These are phyloP conservation scores for Fusarium austroafricanum DNA, from an alignment of 2,329 filamentous ascomycete genomes.

Conservation along the genomic window DNA sequence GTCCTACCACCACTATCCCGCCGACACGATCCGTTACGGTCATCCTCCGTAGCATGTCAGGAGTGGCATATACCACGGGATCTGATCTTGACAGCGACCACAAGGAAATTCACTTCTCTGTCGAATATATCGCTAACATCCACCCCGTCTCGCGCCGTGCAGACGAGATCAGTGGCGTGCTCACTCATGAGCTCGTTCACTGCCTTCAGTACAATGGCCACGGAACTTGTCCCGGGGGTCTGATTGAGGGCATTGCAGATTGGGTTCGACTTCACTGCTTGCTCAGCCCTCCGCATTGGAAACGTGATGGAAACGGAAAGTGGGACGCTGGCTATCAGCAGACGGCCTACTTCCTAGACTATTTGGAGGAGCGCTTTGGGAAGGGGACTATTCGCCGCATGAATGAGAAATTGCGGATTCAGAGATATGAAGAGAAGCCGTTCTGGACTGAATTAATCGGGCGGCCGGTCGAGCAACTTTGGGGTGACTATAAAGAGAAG, in stretches of 20 bases:
- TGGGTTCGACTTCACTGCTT: constrained; percentile 84
- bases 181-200: constrained; percentile 94
- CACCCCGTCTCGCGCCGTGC: constrained; percentile 54
- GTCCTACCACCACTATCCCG: constrained; percentile 58
- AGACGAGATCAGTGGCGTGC: constrained; percentile 81
- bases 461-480: constrained; percentile 73
- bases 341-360: constrained; percentile 91
- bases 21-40: constrained; percentile 88
- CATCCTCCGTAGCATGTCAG: constrained; percentile 80
- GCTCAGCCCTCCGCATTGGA: constrained; percentile 87
- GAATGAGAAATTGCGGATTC: constrained; percentile 74
- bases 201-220: constrained; percentile 85
- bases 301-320: constrained; percentile 63
- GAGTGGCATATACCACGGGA: constrained; percentile 90
- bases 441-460: constrained; percentile 80
- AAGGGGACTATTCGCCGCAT: constrained; percentile 69
- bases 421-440: constrained; percentile 70
- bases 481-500: constrained; percentile 73
- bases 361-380: constrained; percentile 77
- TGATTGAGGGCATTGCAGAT: constrained; percentile 93
- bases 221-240: constrained; percentile 73
- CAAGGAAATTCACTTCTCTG: constrained; percentile 92
- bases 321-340: constrained; percentile 94
- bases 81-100: constrained; percentile 83
- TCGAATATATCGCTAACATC: constrained; percentile 74